phyloP scores from a whole-genome alignment of 352 stramenopile genomes.

The Phytophthora tubulina region DNA sequence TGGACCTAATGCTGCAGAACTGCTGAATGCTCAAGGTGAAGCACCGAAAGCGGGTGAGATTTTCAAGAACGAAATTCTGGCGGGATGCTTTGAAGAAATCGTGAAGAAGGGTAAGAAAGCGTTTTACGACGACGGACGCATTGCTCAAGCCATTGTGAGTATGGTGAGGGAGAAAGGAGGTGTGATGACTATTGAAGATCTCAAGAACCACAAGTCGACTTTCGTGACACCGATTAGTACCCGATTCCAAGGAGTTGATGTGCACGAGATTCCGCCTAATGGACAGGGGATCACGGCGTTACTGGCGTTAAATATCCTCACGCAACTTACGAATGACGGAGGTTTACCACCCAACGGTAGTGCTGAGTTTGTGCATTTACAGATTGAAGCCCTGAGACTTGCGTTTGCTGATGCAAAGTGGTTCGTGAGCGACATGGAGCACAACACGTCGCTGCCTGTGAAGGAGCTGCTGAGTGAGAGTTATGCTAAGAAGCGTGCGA shows the following conservation, averaged over 20 bases:
- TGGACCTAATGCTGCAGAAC: conserved; percentile 57
- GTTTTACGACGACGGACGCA: conserved; percentile 82
- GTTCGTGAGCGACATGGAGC: conserved; percentile 86
- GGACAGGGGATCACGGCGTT: conserved; percentile 97
- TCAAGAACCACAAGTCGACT: conserved; percentile 84
- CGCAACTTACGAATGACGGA: conserved; percentile 60
- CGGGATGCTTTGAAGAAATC: conserved; percentile 86
- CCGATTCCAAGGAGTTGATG: conserved; percentile 83
- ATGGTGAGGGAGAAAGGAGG: conserved; percentile 71
- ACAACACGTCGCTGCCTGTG: conserved; percentile 62
- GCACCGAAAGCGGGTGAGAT: conserved; percentile 75
- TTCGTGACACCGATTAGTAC: conserved; percentile 94
- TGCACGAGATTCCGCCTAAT: conserved; percentile 97
- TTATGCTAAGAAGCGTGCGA: conserved; percentile 71
- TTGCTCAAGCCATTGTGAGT: conserved; percentile 91
- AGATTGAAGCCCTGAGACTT: conserved; percentile 94
- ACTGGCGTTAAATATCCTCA: conserved; percentile 95
- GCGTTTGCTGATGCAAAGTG: conserved; percentile 94
- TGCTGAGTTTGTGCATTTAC: conserved; percentile 87
- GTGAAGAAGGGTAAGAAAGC: conserved; percentile 87
- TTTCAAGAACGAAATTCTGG: conserved; percentile 92
- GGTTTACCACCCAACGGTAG: conserved; percentile 53
- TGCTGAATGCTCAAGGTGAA: conserved; percentile 61
- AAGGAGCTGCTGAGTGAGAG: conserved; percentile 80
- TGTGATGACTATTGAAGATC: conserved; percentile 87